phyloP scores from a whole-genome alignment of 768 basidiomycete genomes.

The Mycena albidolilacea region DNA sequence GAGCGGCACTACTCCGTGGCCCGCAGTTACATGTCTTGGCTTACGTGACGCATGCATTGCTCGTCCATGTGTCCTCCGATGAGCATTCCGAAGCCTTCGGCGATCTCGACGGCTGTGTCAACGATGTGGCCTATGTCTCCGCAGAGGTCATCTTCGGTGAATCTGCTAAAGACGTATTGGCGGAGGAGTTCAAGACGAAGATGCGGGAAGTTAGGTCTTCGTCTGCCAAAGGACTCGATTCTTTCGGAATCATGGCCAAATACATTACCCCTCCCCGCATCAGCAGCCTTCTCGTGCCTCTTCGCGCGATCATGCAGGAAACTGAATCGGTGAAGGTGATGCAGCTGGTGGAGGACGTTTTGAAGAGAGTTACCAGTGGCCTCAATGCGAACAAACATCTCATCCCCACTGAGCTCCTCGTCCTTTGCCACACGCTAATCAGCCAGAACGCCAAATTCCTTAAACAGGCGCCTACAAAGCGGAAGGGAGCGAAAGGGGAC shows the following conservation, averaged over 20 bases:
- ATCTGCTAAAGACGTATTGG: constrained; percentile 89
- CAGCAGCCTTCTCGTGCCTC: constrained; percentile 80
- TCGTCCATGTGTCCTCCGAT: constrained; percentile 83
- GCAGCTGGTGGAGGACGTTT: constrained; percentile 89
- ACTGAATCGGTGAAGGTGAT: constrained; percentile 86
- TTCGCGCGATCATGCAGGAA: constrained; percentile 88
- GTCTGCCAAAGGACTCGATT: constrained; percentile 87
- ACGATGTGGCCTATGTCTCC: constrained; percentile 84
- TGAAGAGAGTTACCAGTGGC: constrained; percentile 86
- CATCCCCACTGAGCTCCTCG: constrained; percentile 77
- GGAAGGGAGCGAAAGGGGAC: constrained; percentile 63
- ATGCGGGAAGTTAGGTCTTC: constrained; percentile 93
- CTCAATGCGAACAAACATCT: constrained; percentile 88
- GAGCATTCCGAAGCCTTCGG: constrained; percentile 69
- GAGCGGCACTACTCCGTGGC: constrained; percentile 88
- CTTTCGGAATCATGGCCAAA: constrained; percentile 86
- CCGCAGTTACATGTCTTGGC: constrained; percentile 96
- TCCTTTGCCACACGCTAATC: constrained; percentile 90
- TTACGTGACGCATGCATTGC: constrained; percentile 83
- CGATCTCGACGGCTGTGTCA: constrained; percentile 82
- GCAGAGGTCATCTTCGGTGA: constrained; percentile 95
- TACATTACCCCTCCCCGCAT: constrained; percentile 84
- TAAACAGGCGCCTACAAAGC: constrained; percentile 65
- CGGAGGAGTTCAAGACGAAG: constrained; percentile 95
- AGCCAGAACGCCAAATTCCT: constrained; percentile 93